Evolutionary conservation across 176 grass and related monocot genomes (phyloP).

Genomic region (Chrysopogon serrulatus): DNA sequence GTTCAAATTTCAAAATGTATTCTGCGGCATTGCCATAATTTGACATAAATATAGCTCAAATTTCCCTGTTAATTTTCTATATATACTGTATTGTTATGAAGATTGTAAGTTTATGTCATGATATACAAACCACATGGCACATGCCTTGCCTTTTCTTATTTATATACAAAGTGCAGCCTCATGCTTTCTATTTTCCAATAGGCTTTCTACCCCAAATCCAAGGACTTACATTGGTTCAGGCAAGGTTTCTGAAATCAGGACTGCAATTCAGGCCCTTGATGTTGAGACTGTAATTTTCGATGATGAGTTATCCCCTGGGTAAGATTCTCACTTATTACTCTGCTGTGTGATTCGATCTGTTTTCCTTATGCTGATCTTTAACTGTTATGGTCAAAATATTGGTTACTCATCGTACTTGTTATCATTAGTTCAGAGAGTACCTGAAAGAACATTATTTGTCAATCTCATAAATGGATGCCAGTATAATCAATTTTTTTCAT

Average conservation of each 20-base stretch:
- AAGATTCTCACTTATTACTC: constrained; percentile 27
- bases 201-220: constrained; percentile 71
- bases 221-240: constrained; percentile 93
- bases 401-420: background rate
- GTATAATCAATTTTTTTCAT: background rate
- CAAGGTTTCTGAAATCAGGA: constrained; percentile 95
- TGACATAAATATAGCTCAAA: no score
- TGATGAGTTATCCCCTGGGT: constrained; percentile 92
- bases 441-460: no score
- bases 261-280: constrained; percentile 72
- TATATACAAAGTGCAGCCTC: background rate
- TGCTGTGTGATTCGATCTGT: background rate
- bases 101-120: no score
- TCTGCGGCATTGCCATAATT: no score
- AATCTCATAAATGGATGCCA: background rate
- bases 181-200: constrained; percentile 37
- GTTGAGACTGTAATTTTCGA: constrained; percentile 96
- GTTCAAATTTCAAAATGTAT: no score
- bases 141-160: no score
- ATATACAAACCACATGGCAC: no score
- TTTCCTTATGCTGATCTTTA: background rate
- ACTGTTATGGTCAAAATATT: background rate
- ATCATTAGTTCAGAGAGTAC: background rate
- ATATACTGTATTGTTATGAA: no score
- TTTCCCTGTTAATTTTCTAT: no score